Evolutionary conservation across 768 basidiomycete species (phyloP).

Genomic region (Auricularia heimuer): DNA sequence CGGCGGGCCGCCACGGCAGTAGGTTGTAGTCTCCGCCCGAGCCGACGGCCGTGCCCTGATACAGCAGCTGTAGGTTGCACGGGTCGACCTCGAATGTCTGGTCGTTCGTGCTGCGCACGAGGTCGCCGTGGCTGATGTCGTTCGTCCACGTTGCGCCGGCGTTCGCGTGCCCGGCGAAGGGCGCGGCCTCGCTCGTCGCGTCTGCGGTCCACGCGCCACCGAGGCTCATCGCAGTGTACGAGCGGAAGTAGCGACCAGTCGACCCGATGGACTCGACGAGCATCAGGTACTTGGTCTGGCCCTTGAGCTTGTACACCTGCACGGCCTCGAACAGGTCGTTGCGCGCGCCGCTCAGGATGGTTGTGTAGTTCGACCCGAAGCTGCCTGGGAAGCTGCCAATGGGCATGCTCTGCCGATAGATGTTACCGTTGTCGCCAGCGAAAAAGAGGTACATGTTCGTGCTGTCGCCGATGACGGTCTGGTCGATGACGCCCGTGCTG

Average conservation of each 20-base stretch:
- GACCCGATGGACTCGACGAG: not conserved
- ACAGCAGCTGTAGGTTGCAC: conserved; percentile 4
- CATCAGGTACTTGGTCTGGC: not conserved
- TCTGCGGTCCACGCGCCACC: conserved; percentile 11
- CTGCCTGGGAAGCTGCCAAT: conserved; percentile 11
- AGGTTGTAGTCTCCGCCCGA: not conserved
- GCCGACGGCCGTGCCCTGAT: not conserved
- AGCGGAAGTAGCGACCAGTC: not conserved
- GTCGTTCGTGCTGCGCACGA: not conserved
- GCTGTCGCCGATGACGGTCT: not conserved
- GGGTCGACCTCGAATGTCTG: not conserved
- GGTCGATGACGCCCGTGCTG: not conserved
- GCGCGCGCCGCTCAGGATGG: not conserved
- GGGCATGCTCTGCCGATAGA: conserved; percentile 12
- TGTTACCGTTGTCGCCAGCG: conserved; percentile 13
- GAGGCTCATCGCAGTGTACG: conserved; percentile 7
- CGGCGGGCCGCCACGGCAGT: conserved; percentile 9
- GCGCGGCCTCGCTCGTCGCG: conserved; percentile 5
- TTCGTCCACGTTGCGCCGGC: conserved; percentile 7
- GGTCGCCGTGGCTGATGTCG: conserved; percentile 1
- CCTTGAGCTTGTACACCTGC: not conserved
- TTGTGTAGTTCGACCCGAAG: not conserved
- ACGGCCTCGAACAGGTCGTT: conserved; percentile 1
- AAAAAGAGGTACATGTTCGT: conserved; percentile 18
- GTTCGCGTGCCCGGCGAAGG: conserved; percentile 1